Percentiles rank a stretch among this genome's conserved stretches.
phyloP scores from a whole-genome alignment of 441 rosid species.

The Codiaeum variegatum region DNA sequence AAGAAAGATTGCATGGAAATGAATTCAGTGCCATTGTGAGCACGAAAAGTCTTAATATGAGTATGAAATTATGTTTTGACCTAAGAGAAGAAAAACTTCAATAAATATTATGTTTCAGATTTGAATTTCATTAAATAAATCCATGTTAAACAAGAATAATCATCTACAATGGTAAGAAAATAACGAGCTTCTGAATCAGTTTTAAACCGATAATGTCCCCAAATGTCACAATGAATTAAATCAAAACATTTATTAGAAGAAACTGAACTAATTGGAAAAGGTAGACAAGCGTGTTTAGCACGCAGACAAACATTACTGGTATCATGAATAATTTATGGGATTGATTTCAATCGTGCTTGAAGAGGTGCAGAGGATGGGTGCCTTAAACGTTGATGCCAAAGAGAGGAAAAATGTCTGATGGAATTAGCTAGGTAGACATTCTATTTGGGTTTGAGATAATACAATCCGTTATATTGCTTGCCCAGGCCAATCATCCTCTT shows the following conservation, averaged over 20 bases:
- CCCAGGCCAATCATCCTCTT: neutral
- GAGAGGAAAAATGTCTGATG: neutral
- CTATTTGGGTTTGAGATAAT: neutral
- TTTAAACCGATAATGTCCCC: neutral
- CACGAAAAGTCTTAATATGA: too few relatives aligned
- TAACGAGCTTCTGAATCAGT: slow-evolving; percentile 1
- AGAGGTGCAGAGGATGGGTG: neutral
- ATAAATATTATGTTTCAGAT: neutral
- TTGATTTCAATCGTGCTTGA: neutral
- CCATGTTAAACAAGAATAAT: slow-evolving; percentile 7
- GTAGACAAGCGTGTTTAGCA: neutral
- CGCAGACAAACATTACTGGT: neutral
- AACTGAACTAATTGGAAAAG: neutral
- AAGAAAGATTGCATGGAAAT: too few relatives aligned
- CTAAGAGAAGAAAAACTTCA: too few relatives aligned
- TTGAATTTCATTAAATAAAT: neutral
- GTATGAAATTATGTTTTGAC: too few relatives aligned
- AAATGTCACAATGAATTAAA: slow-evolving; percentile 10
- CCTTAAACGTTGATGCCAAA: neutral
- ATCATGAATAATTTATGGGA: neutral
- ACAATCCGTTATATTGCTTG: too few relatives aligned
- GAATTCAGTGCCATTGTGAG: too few relatives aligned
- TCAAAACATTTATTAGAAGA: neutral
- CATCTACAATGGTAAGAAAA: slow-evolving; percentile 6
- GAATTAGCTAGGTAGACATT: neutral